Base-by-base conservation (phyloP, 1,284 basidiomycete genomes). In the Trichosporon ovoides region DNA sequence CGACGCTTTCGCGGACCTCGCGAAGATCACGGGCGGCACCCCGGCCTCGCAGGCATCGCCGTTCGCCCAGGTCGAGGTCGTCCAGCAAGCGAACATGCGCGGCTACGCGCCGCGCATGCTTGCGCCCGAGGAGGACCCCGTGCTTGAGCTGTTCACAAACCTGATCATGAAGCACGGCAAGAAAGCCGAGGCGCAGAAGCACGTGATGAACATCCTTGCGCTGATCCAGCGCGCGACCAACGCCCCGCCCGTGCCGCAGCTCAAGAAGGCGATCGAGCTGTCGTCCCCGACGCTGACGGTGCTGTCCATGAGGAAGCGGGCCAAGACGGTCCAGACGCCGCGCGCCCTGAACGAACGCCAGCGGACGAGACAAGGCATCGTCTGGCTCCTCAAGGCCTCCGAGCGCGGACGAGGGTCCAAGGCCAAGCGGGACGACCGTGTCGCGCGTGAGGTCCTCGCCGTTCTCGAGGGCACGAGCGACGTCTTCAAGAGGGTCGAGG, bases 341-440 rank as follows among this genome's bases (percentile, higher is more conserved):
- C 77, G 84, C 16, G 84, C 88, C 7, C 79, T 93, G 59, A 85
- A 80, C 55, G 90, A 92, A 77, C 84, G 88, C 68, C 87, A 91
- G 77, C 81, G 90, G 46, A 83, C 85, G 34, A 80, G 81, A 31
- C 80, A 77, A 55, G 89, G 84, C 3, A 79, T 93, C 35, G 70
- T 79, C 59, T 87, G 85, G 81, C 84, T 93, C 18, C 65, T 89
- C 53, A 78, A 85, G 12, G 83, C 82, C 10, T 81, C 82, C 55
- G 79, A 85, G 59, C 60, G 87, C 3, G 28, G 43, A 22, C 22
- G 43, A 4, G 43, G 43, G 6, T 14, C 14, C 16, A 22, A 46
- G 43, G 43, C 43, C 43, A 46, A 46, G 43, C 28, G 24, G 22
- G 83, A 84, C 65, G 84, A 87, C 68, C 80, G 88, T 57, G 73